These are phyloP conservation scores for Sistotremastrum suecicum DNA, from an alignment of 768 basidiomycete species.

Conservation along the genomic window DNA sequence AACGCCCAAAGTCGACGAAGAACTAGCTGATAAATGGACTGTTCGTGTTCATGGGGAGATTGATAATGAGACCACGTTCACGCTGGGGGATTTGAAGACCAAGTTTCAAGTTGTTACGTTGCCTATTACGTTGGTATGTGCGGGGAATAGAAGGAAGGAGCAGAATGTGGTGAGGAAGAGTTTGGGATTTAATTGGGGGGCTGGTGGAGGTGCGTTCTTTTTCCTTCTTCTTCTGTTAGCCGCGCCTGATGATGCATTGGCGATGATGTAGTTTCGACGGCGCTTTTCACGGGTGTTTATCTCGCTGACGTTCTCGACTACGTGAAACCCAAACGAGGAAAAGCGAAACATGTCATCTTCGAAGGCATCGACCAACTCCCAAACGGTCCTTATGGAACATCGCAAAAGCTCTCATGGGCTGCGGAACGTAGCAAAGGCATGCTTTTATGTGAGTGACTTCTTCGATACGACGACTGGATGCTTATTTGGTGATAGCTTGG, in stretches of 20 bases:
- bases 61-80: constrained; percentile 21
- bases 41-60: constrained; percentile 31
- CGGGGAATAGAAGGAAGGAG: constrained; percentile 52
- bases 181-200: constrained; percentile 43
- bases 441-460: constrained; percentile 22
- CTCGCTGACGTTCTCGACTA: constrained; percentile 38
- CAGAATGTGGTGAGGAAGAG: constrained; percentile 46
- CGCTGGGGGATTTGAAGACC: constrained; percentile 28
- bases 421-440: constrained; percentile 31
- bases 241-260: too few relatives aligned
- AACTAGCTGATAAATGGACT: constrained; percentile 27
- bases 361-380: constrained; percentile 45
- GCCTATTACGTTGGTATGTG: constrained; percentile 49
- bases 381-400: constrained; percentile 48
- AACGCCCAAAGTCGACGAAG: constrained; percentile 31
- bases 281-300: constrained; percentile 46
- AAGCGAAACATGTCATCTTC: constrained; percentile 39
- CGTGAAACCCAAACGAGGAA: constrained; percentile 22
- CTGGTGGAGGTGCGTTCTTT: constrained; percentile 23
- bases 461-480: background rate
- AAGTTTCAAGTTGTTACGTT: constrained; percentile 40
- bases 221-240: constrained; percentile 7
- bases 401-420: constrained; percentile 32
- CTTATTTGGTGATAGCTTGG: constrained; percentile 22
- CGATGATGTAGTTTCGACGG: constrained; percentile 26